phyloP scores from a whole-genome alignment of 192 early-diverging fungal species.

The Entophlyctis luteolus region DNA sequence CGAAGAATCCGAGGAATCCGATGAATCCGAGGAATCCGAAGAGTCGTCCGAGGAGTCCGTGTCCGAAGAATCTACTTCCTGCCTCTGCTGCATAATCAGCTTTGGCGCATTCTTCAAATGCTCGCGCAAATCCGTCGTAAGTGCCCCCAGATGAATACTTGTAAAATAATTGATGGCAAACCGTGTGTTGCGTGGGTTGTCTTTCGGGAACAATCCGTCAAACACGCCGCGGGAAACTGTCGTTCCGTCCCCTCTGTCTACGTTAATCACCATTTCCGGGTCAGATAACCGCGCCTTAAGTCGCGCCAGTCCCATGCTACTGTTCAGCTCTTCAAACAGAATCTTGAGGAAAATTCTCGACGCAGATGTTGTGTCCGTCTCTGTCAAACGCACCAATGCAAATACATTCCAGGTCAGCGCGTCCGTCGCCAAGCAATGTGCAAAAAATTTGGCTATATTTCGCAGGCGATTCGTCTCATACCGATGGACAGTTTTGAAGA shows the following conservation, averaged over 20 bases:
- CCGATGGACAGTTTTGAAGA: conserved; percentile 88
- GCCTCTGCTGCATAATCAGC: conserved; percentile 62
- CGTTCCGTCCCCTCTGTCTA: conserved; percentile 37
- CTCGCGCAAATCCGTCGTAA: conserved; percentile 92
- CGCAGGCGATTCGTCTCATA: conserved; percentile 90
- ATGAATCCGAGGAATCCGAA: conserved; percentile 1
- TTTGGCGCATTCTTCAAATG: conserved; percentile 71
- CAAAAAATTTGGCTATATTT: conserved; percentile 89
- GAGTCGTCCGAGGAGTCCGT: conserved; percentile 19
- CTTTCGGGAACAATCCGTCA: conserved; percentile 84
- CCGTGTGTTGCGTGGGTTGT: conserved; percentile 79
- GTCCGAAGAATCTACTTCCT: conserved; percentile 44
- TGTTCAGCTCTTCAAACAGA: conserved; percentile 82
- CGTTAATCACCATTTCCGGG: conserved; percentile 51
- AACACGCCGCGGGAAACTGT: conserved; percentile 65
- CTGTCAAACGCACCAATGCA: conserved; percentile 74
- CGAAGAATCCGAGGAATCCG: conserved; percentile 10
- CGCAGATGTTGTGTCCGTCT: conserved; percentile 91
- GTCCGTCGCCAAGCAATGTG: conserved; percentile 80
- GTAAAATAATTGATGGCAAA: conserved; percentile 99
- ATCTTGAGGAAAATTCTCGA: conserved; percentile 98
- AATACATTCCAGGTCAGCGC: conserved; percentile 82
- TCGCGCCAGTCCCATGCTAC: conserved; percentile 74
- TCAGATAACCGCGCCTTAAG: conserved; percentile 70
- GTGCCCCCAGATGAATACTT: conserved; percentile 82